Base-by-base conservation (phyloP, 192 early-diverging fungal genomes). In the Entomortierella parvispora region DNA sequence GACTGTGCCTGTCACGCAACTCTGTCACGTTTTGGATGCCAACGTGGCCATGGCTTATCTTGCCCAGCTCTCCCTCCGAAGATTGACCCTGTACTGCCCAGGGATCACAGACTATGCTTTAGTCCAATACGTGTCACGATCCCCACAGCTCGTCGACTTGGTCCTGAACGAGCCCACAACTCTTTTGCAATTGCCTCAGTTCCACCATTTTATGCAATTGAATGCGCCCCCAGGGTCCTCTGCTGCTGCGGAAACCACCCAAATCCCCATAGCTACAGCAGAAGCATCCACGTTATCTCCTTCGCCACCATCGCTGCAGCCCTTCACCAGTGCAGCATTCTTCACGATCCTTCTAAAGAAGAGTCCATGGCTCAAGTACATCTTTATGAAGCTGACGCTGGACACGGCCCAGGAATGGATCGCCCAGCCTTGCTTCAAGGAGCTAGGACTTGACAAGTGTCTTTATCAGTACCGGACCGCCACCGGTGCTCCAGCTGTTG, bases 371-470 rank as follows among this genome's bases (percentile, higher is more conserved):
- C 51, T 77, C 25, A 67, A 77, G 56, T 77, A 77, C 56, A 22
- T 77, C 65, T 77, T 77, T 18, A 77, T 77, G 65, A 77, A 77
- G 42, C 12, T 77, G 37, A 56, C 74, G 1, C 40, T 77, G 29
- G 74, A 77, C 47, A 77, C 65, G 22, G 74, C 74, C 0, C 74
- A 77, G 43, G 74, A 77, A 50, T 77, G 74, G 74, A 68, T 77
- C 17, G 53, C 62, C 3, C 65, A 77, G 37, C 61, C 65, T 26
- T 68, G 74, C 43, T 77, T 77, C 59, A 42, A 63, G 40, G 34
- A 68, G 23, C 58, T 58, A 0, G 60, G 60, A 10, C n/a, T 77
- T 9, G 66, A 77, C 43, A 67, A 57, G 42, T 77, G 74, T 33
- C 43, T 77, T 2, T 77, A 59, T 26, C 74, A 77, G 55, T 77